These are phyloP conservation scores for Podospora anserina DNA, from an alignment of 495 filamentous ascomycete genomes.

Conservation along the genomic window DNA sequence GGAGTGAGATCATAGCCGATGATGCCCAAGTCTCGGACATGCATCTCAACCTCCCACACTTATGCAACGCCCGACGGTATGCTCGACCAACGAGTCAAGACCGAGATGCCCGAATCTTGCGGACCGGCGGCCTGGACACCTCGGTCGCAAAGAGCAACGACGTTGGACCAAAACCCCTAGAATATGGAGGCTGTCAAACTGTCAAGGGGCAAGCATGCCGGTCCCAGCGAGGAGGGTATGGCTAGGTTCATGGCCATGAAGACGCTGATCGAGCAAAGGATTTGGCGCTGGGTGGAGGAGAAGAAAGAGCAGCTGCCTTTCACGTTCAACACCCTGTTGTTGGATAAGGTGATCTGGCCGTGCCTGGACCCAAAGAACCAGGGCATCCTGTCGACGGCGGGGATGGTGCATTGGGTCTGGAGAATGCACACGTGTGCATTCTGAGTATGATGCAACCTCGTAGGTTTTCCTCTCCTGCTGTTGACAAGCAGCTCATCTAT, in stretches of 20 bases:
- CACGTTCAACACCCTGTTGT: conserved; percentile 34
- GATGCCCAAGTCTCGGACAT: no score
- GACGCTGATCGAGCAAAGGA: conserved; percentile 31
- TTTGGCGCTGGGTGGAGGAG: conserved; percentile 37
- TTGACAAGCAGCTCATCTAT: conserved; percentile 35
- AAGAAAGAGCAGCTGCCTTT: conserved; percentile 27
- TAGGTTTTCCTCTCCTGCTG: not conserved
- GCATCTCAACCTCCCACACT: no score
- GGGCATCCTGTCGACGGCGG: conserved; percentile 31
- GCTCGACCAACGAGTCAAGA: no score
- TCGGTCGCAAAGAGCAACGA: conserved; percentile 19
- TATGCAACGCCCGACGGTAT: no score
- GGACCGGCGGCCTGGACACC: conserved; percentile 32
- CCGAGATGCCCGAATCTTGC: not conserved
- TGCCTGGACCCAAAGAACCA: conserved; percentile 32
- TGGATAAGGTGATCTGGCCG: conserved; percentile 35
- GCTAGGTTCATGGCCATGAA: conserved; percentile 39
- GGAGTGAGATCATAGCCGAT: no score
- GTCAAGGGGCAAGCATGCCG: conserved; percentile 21
- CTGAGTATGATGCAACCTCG: conserved; percentile 31
- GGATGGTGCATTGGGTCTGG: conserved; percentile 34
- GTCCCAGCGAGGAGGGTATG: conserved; percentile 25
- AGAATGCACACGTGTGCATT: conserved; percentile 24
- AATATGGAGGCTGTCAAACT: conserved; percentile 33
- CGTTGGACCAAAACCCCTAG: conserved; percentile 27